Conservation (phyloP, 768 basidiomycete genomes). For the Pleurotus citrinopileatus region DNA sequence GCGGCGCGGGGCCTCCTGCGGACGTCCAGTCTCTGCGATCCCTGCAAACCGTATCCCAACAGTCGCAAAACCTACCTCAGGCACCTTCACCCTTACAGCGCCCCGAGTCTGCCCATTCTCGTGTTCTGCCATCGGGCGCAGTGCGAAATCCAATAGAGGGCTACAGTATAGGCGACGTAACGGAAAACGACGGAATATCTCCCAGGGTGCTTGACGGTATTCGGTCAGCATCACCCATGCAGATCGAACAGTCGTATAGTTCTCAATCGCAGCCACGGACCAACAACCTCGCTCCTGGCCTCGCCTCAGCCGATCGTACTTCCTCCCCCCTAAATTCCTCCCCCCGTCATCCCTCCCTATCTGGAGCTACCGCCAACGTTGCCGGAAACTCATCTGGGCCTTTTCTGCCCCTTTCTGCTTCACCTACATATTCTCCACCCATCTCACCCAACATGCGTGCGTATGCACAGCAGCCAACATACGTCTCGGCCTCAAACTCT, state of each 20-base stretch:
- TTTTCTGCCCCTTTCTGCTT: slow-evolving; percentile 51
- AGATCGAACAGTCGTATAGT: slow-evolving; percentile 8
- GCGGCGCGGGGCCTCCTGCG: slow-evolving; percentile 23
- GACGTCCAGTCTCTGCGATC: slow-evolving; percentile 28
- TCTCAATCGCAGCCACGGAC: slow-evolving; percentile 24
- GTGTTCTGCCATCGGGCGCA: slow-evolving; percentile 40
- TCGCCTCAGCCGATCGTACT: slow-evolving; percentile 17
- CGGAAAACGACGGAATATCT: slow-evolving; percentile 27
- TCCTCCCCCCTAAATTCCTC: slow-evolving; percentile 33
- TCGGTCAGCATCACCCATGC: slow-evolving; percentile 28
- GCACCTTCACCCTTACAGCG: slow-evolving; percentile 24
- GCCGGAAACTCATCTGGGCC: slow-evolving; percentile 38
- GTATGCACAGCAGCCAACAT: slow-evolving; percentile 74
- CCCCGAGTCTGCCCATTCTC: slow-evolving; percentile 34
- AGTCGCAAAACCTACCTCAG: slow-evolving; percentile 26
- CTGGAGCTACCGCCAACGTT: slow-evolving; percentile 29
- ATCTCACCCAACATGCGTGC: slow-evolving; percentile 58
- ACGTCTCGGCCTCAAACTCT: slow-evolving; percentile 61
- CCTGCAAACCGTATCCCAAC: slow-evolving; percentile 23
- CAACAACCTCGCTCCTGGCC: slow-evolving; percentile 16
- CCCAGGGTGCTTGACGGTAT: slow-evolving; percentile 34
- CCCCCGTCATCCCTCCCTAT: slow-evolving; percentile 47
- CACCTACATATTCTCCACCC: slow-evolving; percentile 59
- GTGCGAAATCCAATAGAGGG: slow-evolving; percentile 48
- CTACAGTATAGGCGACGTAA: slow-evolving; percentile 46